Evolutionary conservation across 2,329 filamentous ascomycete genomes (phyloP).

Genomic region (Emericellopsis cladophorae): DNA sequence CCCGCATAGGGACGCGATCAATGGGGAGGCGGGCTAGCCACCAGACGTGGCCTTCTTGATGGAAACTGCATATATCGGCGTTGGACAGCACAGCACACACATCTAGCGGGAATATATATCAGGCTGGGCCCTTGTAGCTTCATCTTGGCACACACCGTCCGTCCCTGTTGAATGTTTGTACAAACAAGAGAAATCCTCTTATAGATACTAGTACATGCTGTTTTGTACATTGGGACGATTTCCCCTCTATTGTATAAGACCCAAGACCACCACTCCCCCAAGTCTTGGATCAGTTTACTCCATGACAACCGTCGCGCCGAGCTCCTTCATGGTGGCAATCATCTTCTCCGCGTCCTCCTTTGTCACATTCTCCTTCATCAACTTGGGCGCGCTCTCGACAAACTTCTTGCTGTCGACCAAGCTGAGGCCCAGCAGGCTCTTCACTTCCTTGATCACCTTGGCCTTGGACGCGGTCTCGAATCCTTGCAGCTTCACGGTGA

Average conservation of each 20-base stretch:
- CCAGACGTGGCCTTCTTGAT: too few relatives aligned
- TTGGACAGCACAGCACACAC: too few relatives aligned
- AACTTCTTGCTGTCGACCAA: slow-evolving; percentile 99
- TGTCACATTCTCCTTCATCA: slow-evolving; percentile 96
- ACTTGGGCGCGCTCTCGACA: slow-evolving; percentile 93
- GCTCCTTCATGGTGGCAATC: slow-evolving; percentile 80
- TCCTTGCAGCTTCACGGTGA: slow-evolving; percentile 85
- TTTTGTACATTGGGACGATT: slow-evolving; percentile 3
- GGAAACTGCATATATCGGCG: too few relatives aligned
- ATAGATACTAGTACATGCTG: slow-evolving; percentile 2
- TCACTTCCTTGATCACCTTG: slow-evolving; percentile 99
- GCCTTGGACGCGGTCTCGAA: slow-evolving; percentile 86
- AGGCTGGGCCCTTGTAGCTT: too few relatives aligned
- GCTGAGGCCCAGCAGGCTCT: slow-evolving; percentile 85
- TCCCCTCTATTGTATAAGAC: slow-evolving; percentile 1
- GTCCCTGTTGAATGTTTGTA: neutral
- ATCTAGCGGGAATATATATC: too few relatives aligned
- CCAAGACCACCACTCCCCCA: neutral
- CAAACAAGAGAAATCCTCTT: neutral
- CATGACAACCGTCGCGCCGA: slow-evolving; percentile 83
- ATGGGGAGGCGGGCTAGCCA: too few relatives aligned
- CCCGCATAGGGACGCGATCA: slow-evolving; percentile 13
- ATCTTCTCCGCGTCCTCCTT: slow-evolving; percentile 99
- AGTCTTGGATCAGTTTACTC: slow-evolving; percentile 46
- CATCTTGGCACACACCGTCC: too few relatives aligned